phyloP scores from a whole-genome alignment of 2,329 filamentous ascomycete genomes.

The Neopestalotiopsis sp. region DNA sequence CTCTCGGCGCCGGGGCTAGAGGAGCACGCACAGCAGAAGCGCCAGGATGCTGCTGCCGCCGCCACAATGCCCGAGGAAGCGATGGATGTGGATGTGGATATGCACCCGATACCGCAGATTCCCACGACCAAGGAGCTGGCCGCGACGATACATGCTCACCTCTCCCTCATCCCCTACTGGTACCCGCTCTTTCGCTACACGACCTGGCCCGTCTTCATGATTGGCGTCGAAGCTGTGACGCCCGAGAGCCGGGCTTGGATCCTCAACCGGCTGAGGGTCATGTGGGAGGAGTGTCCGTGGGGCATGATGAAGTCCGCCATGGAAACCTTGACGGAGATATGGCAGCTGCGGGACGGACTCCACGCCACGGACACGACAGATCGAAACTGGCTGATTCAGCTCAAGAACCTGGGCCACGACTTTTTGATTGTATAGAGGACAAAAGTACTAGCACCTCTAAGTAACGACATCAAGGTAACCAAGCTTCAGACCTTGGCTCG shows the following conservation, averaged over 20 bases:
- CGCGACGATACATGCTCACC: slow-evolving; percentile 55
- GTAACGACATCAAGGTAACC: no score
- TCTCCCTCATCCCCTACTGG: slow-evolving; percentile 51
- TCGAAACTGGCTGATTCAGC: slow-evolving; percentile 46
- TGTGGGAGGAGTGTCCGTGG: slow-evolving; percentile 54
- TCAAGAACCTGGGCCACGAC: slow-evolving; percentile 50
- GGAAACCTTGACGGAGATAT: slow-evolving; percentile 54
- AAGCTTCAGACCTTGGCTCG: no score
- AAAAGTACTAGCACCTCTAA: background rate
- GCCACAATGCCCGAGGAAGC: no score
- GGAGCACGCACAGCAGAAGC: slow-evolving; percentile 21
- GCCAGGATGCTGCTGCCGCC: background rate
- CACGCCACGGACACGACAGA: slow-evolving; percentile 23
- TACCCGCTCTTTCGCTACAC: slow-evolving; percentile 64
- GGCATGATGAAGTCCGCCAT: slow-evolving; percentile 57
- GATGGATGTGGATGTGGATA: background rate
- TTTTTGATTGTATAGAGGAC: slow-evolving; percentile 49
- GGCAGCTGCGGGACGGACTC: slow-evolving; percentile 47
- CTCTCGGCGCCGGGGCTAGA: slow-evolving; percentile 37
- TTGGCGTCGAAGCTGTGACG: slow-evolving; percentile 59
- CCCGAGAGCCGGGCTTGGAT: slow-evolving; percentile 54
- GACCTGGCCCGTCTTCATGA: slow-evolving; percentile 65
- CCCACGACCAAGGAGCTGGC: slow-evolving; percentile 52
- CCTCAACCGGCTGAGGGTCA: slow-evolving; percentile 51
- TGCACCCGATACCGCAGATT: slow-evolving; percentile 34